phyloP scores from a whole-genome alignment of 2,329 filamentous ascomycete species.

The Drechslerella coelobrocha region DNA sequence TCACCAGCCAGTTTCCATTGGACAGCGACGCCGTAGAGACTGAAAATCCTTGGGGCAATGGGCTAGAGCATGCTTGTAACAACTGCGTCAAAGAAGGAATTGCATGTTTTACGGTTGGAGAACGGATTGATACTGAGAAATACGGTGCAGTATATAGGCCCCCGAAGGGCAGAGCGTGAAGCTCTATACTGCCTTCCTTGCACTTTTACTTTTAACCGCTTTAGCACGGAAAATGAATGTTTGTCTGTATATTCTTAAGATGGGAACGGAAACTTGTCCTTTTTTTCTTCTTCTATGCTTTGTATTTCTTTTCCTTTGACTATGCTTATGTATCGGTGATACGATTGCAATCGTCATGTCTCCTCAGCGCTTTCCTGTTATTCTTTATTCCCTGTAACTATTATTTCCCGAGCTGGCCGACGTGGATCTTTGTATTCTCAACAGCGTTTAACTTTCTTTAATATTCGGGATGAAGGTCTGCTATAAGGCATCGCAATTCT shows the following conservation, averaged over 20 bases:
- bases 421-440: neutral
- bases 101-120: conserved; percentile 35
- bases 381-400: neutral
- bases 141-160: conserved; percentile 37
- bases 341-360: neutral
- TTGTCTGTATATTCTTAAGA: neutral
- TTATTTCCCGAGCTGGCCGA: neutral
- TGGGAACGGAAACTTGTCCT: neutral
- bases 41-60: conserved; percentile 32
- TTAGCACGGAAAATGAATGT: neutral
- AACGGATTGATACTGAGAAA: conserved; percentile 39
- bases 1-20: conserved; percentile 42
- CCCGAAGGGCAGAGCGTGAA: conserved; percentile 26
- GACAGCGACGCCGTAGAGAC: conserved; percentile 26
- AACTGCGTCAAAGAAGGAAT: conserved; percentile 41
- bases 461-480: too few relatives aligned
- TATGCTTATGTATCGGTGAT: neutral
- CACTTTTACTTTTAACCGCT: neutral
- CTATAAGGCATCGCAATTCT: too few relatives aligned
- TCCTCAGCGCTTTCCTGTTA: too few relatives aligned
- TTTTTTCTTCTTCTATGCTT: neutral
- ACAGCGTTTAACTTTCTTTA: conserved; percentile 3
- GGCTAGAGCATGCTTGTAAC: conserved; percentile 23
- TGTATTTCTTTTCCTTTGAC: neutral
- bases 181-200: too few relatives aligned